Evolutionary conservation across 441 rosid genomes (phyloP), one percentile per base, ranked within the genome.

Genomic region (Theobroma grandiflorum): DNA sequence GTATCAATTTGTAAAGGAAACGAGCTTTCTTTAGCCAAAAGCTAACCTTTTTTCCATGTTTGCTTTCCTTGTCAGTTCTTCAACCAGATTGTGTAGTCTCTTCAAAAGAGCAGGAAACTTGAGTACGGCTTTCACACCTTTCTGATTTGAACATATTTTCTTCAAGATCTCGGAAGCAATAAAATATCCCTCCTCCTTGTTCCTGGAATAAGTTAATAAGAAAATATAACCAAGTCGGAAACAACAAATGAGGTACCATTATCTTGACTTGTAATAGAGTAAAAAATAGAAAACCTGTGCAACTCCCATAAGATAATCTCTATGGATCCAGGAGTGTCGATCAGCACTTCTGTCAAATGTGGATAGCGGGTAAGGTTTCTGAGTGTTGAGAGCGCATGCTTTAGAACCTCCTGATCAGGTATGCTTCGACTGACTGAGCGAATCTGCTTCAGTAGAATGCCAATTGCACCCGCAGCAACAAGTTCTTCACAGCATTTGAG

Each of bases 341-440:
- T 88, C 64, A 95, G 88, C 68, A 83, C 91, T 79, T 91, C 89
- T 49, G 87, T 87, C 87, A 96, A 86, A 80, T 94, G 89, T 14
- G 89, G 91, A 74, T 92, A 89, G 6, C 94, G 90, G 55, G 93
- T 86, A 20, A 95, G 93, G 86, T 95, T 94, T 76, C 91, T 85
- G 72, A 96, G 89, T 14, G 96, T 92, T 10, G 96, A 94, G 10
- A 96, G 90, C 0, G 98, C 92, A 72, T 92, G 95, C 88, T 88
- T 96, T 78, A 92, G 83, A 75, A 95, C 91, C 86, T 92, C 89
- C 80, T 92, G 99, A 81, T 96, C 98, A 65, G 98, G 99, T 64
- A 96, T 89, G 87, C 99, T 96, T 84, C 94, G 89, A 72, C 89
- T 95, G 85, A 92, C 90, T 12, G 95, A 88, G 43, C 90, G 86